phyloP scores from a whole-genome alignment of 768 basidiomycete genomes.

The Tephrocybe sp. region DNA sequence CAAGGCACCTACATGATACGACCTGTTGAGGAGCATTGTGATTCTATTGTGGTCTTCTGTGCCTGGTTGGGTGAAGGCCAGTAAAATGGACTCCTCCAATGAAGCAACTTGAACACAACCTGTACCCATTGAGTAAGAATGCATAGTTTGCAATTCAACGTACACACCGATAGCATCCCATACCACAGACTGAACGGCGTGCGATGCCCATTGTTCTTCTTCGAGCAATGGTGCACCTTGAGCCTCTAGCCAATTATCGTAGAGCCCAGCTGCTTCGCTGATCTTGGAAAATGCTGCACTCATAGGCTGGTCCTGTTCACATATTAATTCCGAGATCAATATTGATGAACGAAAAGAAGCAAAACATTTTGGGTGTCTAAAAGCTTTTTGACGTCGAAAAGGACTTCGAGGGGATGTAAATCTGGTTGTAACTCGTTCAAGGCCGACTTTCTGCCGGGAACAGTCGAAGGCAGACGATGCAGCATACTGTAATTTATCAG shows the following conservation, averaged over 20 bases:
- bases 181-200: constrained; percentile 70
- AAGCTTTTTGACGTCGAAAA: constrained; percentile 79
- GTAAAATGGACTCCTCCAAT: constrained; percentile 69
- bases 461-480: constrained; percentile 63
- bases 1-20: constrained; percentile 54
- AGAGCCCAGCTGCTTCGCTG: constrained; percentile 62
- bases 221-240: constrained; percentile 50
- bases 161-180: constrained; percentile 69
- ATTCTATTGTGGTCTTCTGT: constrained; percentile 63
- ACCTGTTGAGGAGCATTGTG: constrained; percentile 60
- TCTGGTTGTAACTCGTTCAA: constrained; percentile 77
- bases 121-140: constrained; percentile 22
- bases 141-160: background rate
- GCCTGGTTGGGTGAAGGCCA: constrained; percentile 61
- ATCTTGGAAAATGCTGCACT: constrained; percentile 69
- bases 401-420: constrained; percentile 72
- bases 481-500: constrained; percentile 49
- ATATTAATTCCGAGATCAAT: background rate
- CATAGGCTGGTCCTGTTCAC: constrained; percentile 64
- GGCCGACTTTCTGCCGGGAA: constrained; percentile 44
- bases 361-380: constrained; percentile 61
- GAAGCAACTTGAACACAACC: constrained; percentile 66
- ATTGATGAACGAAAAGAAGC: background rate
- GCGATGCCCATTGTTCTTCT: constrained; percentile 68
- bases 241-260: constrained; percentile 70